These are phyloP conservation scores for Litchi chinensis DNA, from an alignment of 345 rosid genomes.

Conservation along the genomic window DNA sequence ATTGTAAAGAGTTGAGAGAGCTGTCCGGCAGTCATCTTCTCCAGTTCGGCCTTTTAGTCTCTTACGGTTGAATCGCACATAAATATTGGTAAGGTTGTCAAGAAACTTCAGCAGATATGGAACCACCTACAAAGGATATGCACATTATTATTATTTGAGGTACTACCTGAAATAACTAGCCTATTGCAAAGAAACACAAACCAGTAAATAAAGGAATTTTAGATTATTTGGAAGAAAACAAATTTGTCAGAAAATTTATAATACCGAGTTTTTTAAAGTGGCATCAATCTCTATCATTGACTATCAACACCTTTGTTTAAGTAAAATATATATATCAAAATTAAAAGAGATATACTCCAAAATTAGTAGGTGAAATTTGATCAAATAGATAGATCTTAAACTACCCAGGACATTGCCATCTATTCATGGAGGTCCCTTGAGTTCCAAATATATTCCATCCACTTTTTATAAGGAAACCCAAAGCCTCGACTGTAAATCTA, in stretches of 20 bases:
- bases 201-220: too few relatives aligned
- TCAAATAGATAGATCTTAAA: background rate
- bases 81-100: conserved; percentile 93
- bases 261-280: background rate
- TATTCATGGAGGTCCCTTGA: background rate
- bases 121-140: conserved; percentile 62
- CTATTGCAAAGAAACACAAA: background rate
- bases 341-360: background rate
- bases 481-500: background rate
- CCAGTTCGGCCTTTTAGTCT: conserved; percentile 95
- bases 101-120: conserved; percentile 94
- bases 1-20: conserved; percentile 90
- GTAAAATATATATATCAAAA: background rate
- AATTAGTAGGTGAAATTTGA: background rate
- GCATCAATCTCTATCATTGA: background rate
- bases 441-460: background rate
- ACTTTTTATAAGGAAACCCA: background rate
- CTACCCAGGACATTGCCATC: background rate
- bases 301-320: background rate
- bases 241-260: background rate
- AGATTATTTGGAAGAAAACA: background rate
- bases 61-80: conserved; percentile 96
- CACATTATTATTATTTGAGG: background rate
- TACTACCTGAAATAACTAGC: background rate
- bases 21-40: conserved; percentile 83